Evolutionary conservation across 768 basidiomycete species (phyloP).

Genomic region (Mycena kentingensis): DNA sequence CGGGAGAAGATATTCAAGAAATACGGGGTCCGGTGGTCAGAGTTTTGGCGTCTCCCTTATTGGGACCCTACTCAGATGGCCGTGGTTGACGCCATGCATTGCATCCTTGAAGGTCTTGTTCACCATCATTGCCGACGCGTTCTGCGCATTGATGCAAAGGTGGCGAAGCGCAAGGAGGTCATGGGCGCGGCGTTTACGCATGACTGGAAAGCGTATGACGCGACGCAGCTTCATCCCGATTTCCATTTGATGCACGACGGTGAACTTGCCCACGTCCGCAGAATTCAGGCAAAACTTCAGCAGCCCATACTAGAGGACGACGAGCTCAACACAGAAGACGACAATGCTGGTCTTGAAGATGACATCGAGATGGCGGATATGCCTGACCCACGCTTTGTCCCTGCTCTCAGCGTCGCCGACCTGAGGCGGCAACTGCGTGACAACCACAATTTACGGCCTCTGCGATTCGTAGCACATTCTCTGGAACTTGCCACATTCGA

Average conservation of each 20-base stretch:
- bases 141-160: conserved; percentile 4
- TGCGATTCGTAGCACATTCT: background rate
- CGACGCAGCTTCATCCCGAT: background rate
- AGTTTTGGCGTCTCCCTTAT: conserved; percentile 28
- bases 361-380: too few species aligned
- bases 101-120: conserved; percentile 22
- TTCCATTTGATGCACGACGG: background rate
- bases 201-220: background rate
- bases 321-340: background rate
- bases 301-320: background rate
- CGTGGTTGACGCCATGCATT: conserved; percentile 33
- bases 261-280: background rate
- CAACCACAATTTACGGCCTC: background rate
- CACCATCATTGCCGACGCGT: conserved; percentile 13
- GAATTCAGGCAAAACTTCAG: conserved; percentile 2
- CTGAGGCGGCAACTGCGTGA: background rate
- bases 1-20: conserved; percentile 14
- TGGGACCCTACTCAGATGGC: conserved; percentile 24
- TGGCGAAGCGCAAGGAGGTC: background rate
- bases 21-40: conserved; percentile 24
- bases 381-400: too few species aligned
- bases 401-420: background rate
- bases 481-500: background rate
- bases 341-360: too few species aligned
- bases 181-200: background rate